Percentiles rank a stretch among this genome's conserved stretches.
Conservation (phyloP, 352 stramenopile genomes). For the Detonula confervacea region DNA sequence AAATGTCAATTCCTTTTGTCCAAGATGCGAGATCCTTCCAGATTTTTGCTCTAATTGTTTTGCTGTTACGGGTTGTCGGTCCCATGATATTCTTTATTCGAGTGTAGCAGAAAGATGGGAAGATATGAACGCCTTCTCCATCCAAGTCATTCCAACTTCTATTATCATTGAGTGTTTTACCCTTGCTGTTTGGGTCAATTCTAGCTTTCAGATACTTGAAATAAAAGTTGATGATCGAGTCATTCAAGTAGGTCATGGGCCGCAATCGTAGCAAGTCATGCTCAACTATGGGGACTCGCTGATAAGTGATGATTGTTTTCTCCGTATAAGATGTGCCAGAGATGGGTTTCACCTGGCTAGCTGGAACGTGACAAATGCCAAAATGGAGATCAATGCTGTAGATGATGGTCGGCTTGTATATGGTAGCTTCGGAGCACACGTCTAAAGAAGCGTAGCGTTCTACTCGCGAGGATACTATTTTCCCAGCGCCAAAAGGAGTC, state of each 20-base stretch:
- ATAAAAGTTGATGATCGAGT: slow-evolving; percentile 93
- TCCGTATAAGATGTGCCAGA: slow-evolving; percentile 42
- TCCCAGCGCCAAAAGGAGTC: slow-evolving; percentile 51
- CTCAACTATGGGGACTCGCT: slow-evolving; percentile 40
- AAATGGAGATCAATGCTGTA: slow-evolving; percentile 53
- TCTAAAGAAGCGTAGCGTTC: slow-evolving; percentile 34
- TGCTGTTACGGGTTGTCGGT: slow-evolving; percentile 34
- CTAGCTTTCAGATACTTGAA: slow-evolving; percentile 82
- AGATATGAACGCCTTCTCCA: slow-evolving; percentile 48
- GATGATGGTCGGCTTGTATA: slow-evolving; percentile 48
- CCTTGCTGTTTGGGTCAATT: slow-evolving; percentile 8
- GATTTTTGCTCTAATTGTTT: slow-evolving; percentile 27
- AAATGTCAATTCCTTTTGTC: slow-evolving; percentile 89
- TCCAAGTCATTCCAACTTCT: slow-evolving; percentile 44
- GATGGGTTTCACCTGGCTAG: slow-evolving; percentile 41
- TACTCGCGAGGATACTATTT: slow-evolving; percentile 44
- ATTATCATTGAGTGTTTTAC: neutral
- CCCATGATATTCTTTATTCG: slow-evolving; percentile 43
- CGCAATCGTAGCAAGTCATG: slow-evolving; percentile 52
- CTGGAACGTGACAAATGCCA: slow-evolving; percentile 47
- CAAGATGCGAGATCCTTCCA: slow-evolving; percentile 78
- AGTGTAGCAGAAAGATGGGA: slow-evolving; percentile 50
- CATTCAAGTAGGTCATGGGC: slow-evolving; percentile 82
- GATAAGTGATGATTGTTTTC: slow-evolving; percentile 47
- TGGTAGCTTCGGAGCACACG: slow-evolving; percentile 8